These are phyloP conservation scores for Tetracentron sinense DNA, from an alignment of 164 flowering plant genomes.

Conservation along the genomic window DNA sequence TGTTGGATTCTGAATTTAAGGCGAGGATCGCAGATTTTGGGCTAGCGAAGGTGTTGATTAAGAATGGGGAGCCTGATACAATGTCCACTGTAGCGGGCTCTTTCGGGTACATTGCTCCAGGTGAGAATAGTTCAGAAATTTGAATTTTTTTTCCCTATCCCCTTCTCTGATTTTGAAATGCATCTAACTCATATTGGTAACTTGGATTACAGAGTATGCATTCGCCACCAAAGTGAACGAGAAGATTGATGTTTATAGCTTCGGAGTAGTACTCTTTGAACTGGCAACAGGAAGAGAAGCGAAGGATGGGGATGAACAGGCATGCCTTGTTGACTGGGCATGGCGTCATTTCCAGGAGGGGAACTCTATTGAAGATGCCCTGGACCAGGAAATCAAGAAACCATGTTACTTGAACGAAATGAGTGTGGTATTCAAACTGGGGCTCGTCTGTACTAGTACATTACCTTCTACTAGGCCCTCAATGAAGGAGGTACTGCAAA, in stretches of 20 bases:
- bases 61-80: slow-evolving; percentile 33
- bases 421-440: slow-evolving; percentile 47
- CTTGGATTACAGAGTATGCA: slow-evolving; percentile 49
- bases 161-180: not conserved
- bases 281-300: slow-evolving; percentile 59
- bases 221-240: slow-evolving; percentile 47
- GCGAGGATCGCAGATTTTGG: slow-evolving; percentile 82
- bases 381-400: slow-evolving; percentile 52
- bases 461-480: slow-evolving; percentile 53
- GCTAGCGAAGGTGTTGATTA: slow-evolving; percentile 46
- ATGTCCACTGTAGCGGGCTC: slow-evolving; percentile 62
- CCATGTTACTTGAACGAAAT: slow-evolving; percentile 43
- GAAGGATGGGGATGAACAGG: slow-evolving; percentile 39
- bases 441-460: slow-evolving; percentile 46
- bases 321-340: slow-evolving; percentile 59
- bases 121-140: slow-evolving; percentile 18
- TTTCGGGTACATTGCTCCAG: slow-evolving; percentile 78
- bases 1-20: slow-evolving; percentile 56
- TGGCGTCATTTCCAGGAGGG: slow-evolving; percentile 40
- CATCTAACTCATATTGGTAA: not conserved
- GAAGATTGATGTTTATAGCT: slow-evolving; percentile 77
- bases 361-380: slow-evolving; percentile 23
- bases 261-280: slow-evolving; percentile 77
- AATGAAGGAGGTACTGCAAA: slow-evolving; percentile 57
- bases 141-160: not conserved